These are phyloP conservation scores for Alternaria sp. DNA, from an alignment of 2,329 filamentous ascomycete species.

Conservation along the genomic window DNA sequence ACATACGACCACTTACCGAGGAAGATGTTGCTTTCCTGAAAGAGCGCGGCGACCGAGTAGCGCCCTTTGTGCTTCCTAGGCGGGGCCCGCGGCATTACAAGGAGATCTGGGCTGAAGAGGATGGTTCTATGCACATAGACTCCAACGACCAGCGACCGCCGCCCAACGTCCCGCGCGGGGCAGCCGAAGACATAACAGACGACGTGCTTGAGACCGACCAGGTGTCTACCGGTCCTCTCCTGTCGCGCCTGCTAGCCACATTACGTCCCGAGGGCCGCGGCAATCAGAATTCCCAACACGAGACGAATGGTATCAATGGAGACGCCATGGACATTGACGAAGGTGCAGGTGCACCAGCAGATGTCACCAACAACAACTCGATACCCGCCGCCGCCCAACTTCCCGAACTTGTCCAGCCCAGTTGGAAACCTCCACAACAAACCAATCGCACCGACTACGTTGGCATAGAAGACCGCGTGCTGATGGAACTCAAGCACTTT, in stretches of 20 bases:
- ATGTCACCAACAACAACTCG: constrained; percentile 44
- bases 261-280: constrained; percentile 77
- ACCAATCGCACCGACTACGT: constrained; percentile 77
- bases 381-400: constrained; percentile 77
- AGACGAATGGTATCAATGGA: constrained; percentile 60
- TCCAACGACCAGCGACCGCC: constrained; percentile 71
- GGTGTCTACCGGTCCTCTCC: constrained; percentile 84
- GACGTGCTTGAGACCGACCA: constrained; percentile 87
- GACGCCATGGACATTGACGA: constrained; percentile 56
- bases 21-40: constrained; percentile 93
- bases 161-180: constrained; percentile 82
- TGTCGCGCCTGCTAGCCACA: constrained; percentile 79
- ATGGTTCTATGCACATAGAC: constrained; percentile 79
- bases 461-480: constrained; percentile 86
- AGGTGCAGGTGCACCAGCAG: constrained; percentile 42
- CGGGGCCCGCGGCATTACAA: constrained; percentile 85
- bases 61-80: constrained; percentile 84
- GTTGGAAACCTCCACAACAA: constrained; percentile 79
- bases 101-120: constrained; percentile 93
- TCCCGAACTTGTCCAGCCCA: constrained; percentile 74
- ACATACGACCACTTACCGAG: constrained; percentile 86
- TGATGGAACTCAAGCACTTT: constrained; percentile 88
- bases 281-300: constrained; percentile 61
- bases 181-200: constrained; percentile 85
- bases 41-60: constrained; percentile 81